These are phyloP conservation scores for Pyrenula aspistea DNA, from an alignment of 495 filamentous ascomycete species.

Conservation along the genomic window DNA sequence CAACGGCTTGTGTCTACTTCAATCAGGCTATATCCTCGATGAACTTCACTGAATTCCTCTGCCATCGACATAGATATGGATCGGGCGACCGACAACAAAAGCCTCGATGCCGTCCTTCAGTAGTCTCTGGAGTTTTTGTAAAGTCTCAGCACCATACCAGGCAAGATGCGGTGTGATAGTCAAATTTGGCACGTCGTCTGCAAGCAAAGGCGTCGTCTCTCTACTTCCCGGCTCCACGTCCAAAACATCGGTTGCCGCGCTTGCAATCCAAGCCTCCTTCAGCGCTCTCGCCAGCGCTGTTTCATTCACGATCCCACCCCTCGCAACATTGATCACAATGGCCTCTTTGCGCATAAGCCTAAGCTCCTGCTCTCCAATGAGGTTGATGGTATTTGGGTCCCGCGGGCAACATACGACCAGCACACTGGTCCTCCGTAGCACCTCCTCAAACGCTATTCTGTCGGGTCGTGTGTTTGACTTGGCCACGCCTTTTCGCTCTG, in stretches of 20 bases:
- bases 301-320: slow-evolving; percentile 48
- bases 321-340: slow-evolving; percentile 41
- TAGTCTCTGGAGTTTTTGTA: slow-evolving; percentile 18
- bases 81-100: slow-evolving; percentile 6
- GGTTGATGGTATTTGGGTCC: slow-evolving; percentile 25
- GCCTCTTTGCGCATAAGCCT: slow-evolving; percentile 31
- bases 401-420: slow-evolving; percentile 33
- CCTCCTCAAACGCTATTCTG: slow-evolving; percentile 28
- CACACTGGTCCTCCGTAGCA: slow-evolving; percentile 27
- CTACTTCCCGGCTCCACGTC: slow-evolving; percentile 33
- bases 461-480: slow-evolving; percentile 12
- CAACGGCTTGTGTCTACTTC: too few relatives aligned
- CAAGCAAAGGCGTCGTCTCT: slow-evolving; percentile 11
- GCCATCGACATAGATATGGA: slow-evolving; percentile 2
- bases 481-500: slow-evolving; percentile 30
- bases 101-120: slow-evolving; percentile 15
- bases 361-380: slow-evolving; percentile 36
- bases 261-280: slow-evolving; percentile 28
- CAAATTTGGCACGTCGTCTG: slow-evolving; percentile 2
- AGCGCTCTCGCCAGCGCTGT: slow-evolving; percentile 32
- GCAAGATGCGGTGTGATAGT: slow-evolving; percentile 24
- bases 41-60: too few relatives aligned
- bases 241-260: slow-evolving; percentile 43
- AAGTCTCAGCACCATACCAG: slow-evolving; percentile 25
- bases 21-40: too few relatives aligned